Evolutionary conservation across 257 asterid genomes (phyloP).

Genomic region (Nicotiana noctiflora): DNA sequence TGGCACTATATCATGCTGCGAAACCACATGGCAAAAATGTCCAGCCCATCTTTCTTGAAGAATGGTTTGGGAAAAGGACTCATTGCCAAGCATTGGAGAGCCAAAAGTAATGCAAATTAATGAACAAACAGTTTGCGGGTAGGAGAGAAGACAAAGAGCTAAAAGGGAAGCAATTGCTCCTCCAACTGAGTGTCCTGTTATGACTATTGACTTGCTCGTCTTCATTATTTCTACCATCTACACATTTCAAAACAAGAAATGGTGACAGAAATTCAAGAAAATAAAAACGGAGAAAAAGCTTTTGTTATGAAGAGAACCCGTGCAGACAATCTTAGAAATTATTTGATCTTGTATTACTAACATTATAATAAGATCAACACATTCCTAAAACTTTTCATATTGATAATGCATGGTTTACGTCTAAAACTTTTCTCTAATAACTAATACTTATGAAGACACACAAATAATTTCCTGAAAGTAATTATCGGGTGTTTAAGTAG

Average conservation of each 20-base stretch:
- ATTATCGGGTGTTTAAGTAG: no score
- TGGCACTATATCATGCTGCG: conserved; percentile 66
- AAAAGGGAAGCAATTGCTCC: conserved; percentile 76
- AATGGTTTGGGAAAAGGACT: conserved; percentile 51
- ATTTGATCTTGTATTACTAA: neutral
- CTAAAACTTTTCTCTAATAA: no score
- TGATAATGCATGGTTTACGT: no score
- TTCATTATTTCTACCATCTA: conserved; percentile 59
- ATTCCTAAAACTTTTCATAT: no score
- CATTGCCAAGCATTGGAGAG: conserved; percentile 73
- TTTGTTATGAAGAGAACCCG: neutral
- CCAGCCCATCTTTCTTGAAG: conserved; percentile 80
- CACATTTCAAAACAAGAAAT: conserved; percentile 6
- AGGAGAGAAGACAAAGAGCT: conserved; percentile 69
- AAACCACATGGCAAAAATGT: conserved; percentile 66
- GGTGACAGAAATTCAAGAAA: neutral
- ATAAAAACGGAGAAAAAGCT: neutral
- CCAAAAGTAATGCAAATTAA: conserved; percentile 75
- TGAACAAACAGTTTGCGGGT: conserved; percentile 20
- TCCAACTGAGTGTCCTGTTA: conserved; percentile 76
- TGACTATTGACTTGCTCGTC: conserved; percentile 52
- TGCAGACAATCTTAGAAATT: no score
- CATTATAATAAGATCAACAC: no score
- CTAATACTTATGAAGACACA: no score
- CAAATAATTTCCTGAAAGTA: no score